Evolutionary conservation across 139 green algal genomes (phyloP).

Genomic region (Pseudopediastrum boryanum): DNA sequence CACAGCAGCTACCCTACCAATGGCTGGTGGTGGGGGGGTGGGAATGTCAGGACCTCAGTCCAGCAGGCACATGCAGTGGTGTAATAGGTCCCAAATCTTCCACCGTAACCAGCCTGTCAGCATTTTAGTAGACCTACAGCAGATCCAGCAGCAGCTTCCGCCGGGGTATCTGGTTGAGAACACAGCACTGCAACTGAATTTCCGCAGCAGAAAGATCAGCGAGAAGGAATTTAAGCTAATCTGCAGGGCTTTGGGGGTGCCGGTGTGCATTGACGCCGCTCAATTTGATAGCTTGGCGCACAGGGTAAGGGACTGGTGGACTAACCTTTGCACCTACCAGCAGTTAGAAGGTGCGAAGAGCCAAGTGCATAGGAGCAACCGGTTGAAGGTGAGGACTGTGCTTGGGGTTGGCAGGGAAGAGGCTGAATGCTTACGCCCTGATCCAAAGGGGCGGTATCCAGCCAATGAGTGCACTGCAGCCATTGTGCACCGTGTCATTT

Average conservation of each 20-base stretch:
- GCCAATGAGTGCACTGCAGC: no score
- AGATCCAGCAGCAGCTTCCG: background rate
- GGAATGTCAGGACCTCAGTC: conserved; percentile 31
- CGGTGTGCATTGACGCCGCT: conserved; percentile 7
- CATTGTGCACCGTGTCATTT: no score
- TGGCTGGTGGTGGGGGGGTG: conserved; percentile 39
- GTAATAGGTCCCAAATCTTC: background rate
- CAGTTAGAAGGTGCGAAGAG: background rate
- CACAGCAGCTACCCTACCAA: background rate
- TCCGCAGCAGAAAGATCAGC: background rate
- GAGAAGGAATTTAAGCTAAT: background rate
- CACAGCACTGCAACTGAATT: conserved; percentile 5
- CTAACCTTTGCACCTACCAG: background rate
- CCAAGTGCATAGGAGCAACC: background rate
- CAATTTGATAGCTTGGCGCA: conserved; percentile 28
- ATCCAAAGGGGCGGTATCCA: no score
- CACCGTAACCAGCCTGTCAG: background rate
- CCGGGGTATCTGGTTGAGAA: conserved; percentile 26
- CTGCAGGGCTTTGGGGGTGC: background rate
- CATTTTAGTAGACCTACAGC: conserved; percentile 23
- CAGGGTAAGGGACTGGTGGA: conserved; percentile 27
- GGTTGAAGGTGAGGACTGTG: conserved; percentile 7
- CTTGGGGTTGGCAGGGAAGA: background rate
- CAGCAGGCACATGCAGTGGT: background rate
- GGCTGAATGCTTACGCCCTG: no score